Evolutionary conservation across 2,329 filamentous ascomycete species (phyloP).

Genomic region (Drechslerella dactyloides): DNA sequence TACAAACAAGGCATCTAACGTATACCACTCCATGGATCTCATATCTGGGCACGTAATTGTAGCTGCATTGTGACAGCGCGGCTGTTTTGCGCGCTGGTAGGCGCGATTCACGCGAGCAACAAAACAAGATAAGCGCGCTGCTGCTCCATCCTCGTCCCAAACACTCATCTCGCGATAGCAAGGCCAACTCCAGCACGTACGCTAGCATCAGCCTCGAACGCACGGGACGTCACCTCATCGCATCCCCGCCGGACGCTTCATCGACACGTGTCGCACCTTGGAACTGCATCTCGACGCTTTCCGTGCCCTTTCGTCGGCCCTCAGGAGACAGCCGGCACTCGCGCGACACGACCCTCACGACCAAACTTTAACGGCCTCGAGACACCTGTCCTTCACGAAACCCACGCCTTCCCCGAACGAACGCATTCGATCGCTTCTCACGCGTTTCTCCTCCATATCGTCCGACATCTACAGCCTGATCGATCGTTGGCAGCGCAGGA

Average conservation of each 20-base stretch:
- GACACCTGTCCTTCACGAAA: background rate
- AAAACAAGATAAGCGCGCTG: slow-evolving; percentile 50
- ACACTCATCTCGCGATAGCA: slow-evolving; percentile 48
- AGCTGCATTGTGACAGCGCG: background rate
- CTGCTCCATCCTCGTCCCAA: slow-evolving; percentile 48
- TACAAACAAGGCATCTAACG: slow-evolving; percentile 32
- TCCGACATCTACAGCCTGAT: background rate
- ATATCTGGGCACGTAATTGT: no score
- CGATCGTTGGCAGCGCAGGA: background rate
- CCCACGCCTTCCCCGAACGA: background rate
- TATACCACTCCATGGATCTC: no score
- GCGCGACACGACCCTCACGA: slow-evolving; percentile 45
- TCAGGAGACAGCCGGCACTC: slow-evolving; percentile 8
- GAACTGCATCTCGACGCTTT: background rate
- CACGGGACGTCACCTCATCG: background rate
- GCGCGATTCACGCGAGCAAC: slow-evolving; percentile 48
- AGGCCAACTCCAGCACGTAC: slow-evolving; percentile 24
- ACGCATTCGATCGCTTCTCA: background rate
- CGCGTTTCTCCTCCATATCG: background rate
- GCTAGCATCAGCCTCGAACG: slow-evolving; percentile 6
- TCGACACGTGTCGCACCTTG: background rate
- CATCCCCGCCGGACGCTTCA: background rate
- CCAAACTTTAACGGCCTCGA: slow-evolving; percentile 8
- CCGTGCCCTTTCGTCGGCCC: background rate
- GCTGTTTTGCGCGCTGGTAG: slow-evolving; percentile 14